Conservation (phyloP, 163 green algal species). For the Prototheca stagnorum region DNA sequence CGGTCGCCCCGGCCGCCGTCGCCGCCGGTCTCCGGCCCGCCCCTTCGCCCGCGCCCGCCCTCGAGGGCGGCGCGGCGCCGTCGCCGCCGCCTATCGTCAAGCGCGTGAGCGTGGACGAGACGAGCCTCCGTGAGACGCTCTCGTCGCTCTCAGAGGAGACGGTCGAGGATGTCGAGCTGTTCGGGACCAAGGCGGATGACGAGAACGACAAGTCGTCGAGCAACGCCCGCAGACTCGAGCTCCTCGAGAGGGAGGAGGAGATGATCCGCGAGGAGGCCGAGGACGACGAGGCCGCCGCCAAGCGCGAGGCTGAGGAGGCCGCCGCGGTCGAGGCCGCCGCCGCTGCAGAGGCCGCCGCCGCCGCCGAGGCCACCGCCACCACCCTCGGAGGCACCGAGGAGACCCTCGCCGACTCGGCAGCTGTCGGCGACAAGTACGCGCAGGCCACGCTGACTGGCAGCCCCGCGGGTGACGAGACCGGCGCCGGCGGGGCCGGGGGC, state of each 20-base stretch:
- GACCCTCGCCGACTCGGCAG: too few relatives aligned
- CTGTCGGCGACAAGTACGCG: too few relatives aligned
- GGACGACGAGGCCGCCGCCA: slow-evolving; percentile 9
- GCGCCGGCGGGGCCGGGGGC: too few relatives aligned
- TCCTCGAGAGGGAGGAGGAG: slow-evolving; percentile 75
- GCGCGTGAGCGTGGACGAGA: slow-evolving; percentile 11
- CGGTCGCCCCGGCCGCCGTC: too few relatives aligned
- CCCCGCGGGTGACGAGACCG: too few relatives aligned
- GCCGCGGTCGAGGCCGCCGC: not conserved
- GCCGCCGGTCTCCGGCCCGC: too few relatives aligned
- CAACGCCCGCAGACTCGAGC: slow-evolving; percentile 57
- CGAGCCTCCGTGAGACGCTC: slow-evolving; percentile 39
- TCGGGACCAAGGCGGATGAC: slow-evolving; percentile 18
- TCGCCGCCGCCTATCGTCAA: too few relatives aligned
- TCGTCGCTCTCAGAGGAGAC: slow-evolving; percentile 49
- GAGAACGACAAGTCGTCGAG: slow-evolving; percentile 14
- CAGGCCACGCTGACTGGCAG: too few relatives aligned
- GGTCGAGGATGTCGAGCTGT: slow-evolving; percentile 44
- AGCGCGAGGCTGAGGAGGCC: not conserved
- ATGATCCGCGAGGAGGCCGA: slow-evolving; percentile 52
- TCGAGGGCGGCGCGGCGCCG: too few relatives aligned
- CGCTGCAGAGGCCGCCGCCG: not conserved
- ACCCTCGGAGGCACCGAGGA: too few relatives aligned
- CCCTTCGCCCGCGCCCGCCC: too few relatives aligned
- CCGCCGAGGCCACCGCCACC: too few relatives aligned